Conservation (phyloP, 768 basidiomycete species). For the Rhizopogon salebrosus region DNA sequence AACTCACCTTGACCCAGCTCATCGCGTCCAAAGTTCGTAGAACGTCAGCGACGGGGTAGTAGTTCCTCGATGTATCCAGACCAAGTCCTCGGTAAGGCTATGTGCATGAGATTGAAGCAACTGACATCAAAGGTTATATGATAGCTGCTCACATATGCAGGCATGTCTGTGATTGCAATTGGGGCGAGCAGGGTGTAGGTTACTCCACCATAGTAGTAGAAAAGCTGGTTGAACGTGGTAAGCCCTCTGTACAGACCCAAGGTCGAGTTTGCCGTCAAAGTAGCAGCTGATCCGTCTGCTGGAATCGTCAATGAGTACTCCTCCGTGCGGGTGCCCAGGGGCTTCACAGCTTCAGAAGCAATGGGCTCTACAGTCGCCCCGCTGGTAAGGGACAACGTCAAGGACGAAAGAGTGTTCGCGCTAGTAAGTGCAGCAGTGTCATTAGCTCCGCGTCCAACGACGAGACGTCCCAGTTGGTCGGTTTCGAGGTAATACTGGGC, state of each 20-base stretch:
- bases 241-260: slow-evolving; percentile 50
- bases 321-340: slow-evolving; percentile 37
- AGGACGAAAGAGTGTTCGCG: slow-evolving; percentile 20
- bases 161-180: slow-evolving; percentile 37
- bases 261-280: slow-evolving; percentile 38
- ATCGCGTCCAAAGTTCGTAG: slow-evolving; percentile 46
- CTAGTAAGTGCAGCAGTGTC: slow-evolving; percentile 21
- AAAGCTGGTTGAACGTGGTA: slow-evolving; percentile 51
- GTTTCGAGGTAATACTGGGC: slow-evolving; percentile 25
- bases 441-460: slow-evolving; percentile 33
- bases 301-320: slow-evolving; percentile 39
- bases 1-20: slow-evolving; percentile 43
- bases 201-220: slow-evolving; percentile 32
- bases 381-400: slow-evolving; percentile 22
- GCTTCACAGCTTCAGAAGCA: slow-evolving; percentile 28
- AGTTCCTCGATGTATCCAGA: slow-evolving; percentile 45
- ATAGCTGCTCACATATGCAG: slow-evolving; percentile 37
- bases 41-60: slow-evolving; percentile 33
- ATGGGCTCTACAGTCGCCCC: slow-evolving; percentile 24
- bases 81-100: slow-evolving; percentile 36
- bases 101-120: neutral
- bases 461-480: slow-evolving; percentile 35
- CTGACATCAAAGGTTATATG: neutral
- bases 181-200: slow-evolving; percentile 38
- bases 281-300: slow-evolving; percentile 28